These are phyloP conservation scores for Aureobasidium mangrovei DNA, from an alignment of 2,329 filamentous ascomycete genomes.

Conservation along the genomic window DNA sequence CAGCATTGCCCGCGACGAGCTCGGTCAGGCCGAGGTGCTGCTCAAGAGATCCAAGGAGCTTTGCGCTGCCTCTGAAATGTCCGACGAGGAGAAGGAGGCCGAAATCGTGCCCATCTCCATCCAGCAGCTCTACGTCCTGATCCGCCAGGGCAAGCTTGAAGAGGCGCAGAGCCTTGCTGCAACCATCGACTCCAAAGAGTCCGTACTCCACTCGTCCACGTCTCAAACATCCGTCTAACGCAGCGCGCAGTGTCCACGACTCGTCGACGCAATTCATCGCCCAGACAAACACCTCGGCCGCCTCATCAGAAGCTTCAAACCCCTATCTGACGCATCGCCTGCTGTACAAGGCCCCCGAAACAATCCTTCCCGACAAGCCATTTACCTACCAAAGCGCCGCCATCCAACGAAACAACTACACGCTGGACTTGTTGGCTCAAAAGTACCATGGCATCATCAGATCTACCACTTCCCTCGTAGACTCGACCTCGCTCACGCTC, in stretches of 20 bases:
- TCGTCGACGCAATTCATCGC: constrained; percentile 57
- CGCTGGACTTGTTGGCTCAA: constrained; percentile 56
- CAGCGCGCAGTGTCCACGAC: constrained; percentile 50
- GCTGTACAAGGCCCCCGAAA: constrained; percentile 45
- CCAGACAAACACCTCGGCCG: constrained; percentile 54
- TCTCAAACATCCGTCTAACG: neutral
- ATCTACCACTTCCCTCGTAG: constrained; percentile 43
- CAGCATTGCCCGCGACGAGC: constrained; percentile 60
- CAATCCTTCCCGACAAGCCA: constrained; percentile 52
- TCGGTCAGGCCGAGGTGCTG: constrained; percentile 55
- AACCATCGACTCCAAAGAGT: constrained; percentile 55
- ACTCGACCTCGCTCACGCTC: constrained; percentile 35
- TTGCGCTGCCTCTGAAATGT: constrained; percentile 53
- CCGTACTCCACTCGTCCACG: constrained; percentile 25
- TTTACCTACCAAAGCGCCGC: constrained; percentile 63
- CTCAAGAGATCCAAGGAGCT: constrained; percentile 62
- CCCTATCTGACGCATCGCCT: constrained; percentile 59
- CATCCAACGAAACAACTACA: constrained; percentile 54
- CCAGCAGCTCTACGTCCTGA: constrained; percentile 66
- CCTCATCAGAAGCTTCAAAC: constrained; percentile 44
- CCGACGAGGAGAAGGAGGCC: constrained; percentile 62
- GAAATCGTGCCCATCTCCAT: constrained; percentile 68
- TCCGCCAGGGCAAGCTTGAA: constrained; percentile 54
- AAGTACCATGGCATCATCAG: constrained; percentile 58
- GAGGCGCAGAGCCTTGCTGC: constrained; percentile 57